Percentiles rank a stretch among this genome's conserved stretches.
These are phyloP conservation scores for Colletotrichum tropicicola DNA, from an alignment of 2,329 filamentous ascomycete species.

Conservation along the genomic window DNA sequence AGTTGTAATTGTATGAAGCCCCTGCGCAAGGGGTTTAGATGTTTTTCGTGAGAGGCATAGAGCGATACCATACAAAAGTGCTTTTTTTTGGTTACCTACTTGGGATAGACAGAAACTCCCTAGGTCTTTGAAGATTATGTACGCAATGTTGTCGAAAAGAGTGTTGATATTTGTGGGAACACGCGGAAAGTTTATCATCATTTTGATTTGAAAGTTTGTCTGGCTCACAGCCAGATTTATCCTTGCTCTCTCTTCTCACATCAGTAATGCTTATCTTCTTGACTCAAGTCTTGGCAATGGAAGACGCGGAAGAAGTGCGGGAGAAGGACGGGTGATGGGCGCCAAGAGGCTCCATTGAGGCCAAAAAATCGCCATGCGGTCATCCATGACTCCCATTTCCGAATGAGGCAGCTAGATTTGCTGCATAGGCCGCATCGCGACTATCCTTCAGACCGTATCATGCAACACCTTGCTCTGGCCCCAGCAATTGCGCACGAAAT, in stretches of 20 bases:
- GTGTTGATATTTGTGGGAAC: background rate
- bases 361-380: background rate
- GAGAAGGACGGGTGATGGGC: background rate
- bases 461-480: too few species aligned
- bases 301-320: background rate
- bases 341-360: background rate
- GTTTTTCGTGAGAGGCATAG: background rate
- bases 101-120: background rate
- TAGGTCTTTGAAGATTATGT: background rate
- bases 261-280: background rate
- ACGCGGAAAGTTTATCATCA: too few species aligned
- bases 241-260: background rate
- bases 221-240: background rate
- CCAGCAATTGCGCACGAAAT: too few species aligned
- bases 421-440: too few species aligned
- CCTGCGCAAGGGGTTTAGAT: background rate
- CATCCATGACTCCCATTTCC: too few species aligned
- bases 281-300: background rate
- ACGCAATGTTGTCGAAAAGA: background rate
- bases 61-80: conserved; percentile 16
- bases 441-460: too few species aligned
- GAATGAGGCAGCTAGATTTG: too few species aligned
- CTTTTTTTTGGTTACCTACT: background rate
- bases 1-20: conserved; percentile 45
- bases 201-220: background rate